A percentile compares a stretch with the other conserved stretches of the same genome.
Evolutionary conservation across 2,329 filamentous ascomycete genomes (phyloP).

Genomic region (Colletotrichum sp.): DNA sequence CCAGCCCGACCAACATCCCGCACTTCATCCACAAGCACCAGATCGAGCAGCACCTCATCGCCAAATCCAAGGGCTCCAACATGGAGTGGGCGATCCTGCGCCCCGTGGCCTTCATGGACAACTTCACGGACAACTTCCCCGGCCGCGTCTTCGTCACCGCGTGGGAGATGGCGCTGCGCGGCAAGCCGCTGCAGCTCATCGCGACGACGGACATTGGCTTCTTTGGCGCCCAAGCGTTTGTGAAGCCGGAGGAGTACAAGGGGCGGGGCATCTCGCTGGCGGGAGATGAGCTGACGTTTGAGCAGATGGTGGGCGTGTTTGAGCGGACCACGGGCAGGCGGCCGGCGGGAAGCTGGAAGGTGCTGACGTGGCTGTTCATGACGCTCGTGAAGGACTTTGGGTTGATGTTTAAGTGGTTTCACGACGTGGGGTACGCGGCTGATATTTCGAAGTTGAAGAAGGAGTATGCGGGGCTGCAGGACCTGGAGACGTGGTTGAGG

Average conservation of each 20-base stretch:
- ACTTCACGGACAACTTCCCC: slow-evolving; percentile 33
- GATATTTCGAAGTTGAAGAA: slow-evolving; percentile 32
- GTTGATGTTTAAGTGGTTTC: slow-evolving; percentile 42
- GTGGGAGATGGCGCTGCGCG: slow-evolving; percentile 32
- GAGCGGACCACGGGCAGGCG: slow-evolving; percentile 31
- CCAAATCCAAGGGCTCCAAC: slow-evolving; percentile 33
- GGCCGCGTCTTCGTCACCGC: slow-evolving; percentile 35
- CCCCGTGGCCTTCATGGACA: slow-evolving; percentile 46
- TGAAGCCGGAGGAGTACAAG: slow-evolving; percentile 33
- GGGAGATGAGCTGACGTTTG: slow-evolving; percentile 42
- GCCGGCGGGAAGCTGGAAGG: slow-evolving; percentile 32
- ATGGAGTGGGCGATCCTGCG: slow-evolving; percentile 43
- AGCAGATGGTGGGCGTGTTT: slow-evolving; percentile 35
- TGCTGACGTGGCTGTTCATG: slow-evolving; percentile 30
- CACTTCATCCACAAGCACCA: slow-evolving; percentile 66
- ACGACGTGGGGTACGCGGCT: slow-evolving; percentile 37
- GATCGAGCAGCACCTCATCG: slow-evolving; percentile 64
- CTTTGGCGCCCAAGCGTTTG: slow-evolving; percentile 41
- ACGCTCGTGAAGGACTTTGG: slow-evolving; percentile 34
- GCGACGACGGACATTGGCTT: slow-evolving; percentile 41
- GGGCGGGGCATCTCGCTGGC: slow-evolving; percentile 39
- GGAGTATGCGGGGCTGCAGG: slow-evolving; percentile 30
- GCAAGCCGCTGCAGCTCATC: slow-evolving; percentile 39
- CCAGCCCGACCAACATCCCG: slow-evolving; percentile 58
- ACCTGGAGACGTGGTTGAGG: slow-evolving; percentile 42